These are phyloP conservation scores for Phytomonas serpens DNA, from an alignment of 208 protist species.

Conservation along the genomic window DNA sequence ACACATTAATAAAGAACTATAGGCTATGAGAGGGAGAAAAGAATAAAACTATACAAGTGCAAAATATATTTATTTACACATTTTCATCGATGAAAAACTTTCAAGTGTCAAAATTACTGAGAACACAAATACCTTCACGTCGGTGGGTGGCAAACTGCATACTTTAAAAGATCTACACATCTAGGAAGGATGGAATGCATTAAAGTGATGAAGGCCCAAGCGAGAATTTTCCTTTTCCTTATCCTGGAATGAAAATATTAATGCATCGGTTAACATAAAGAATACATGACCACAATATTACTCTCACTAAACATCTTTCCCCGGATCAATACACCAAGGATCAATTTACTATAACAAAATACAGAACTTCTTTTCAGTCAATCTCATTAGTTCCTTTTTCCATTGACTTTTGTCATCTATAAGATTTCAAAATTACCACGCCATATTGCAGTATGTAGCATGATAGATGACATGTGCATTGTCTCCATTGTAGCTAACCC, in stretches of 20 bases:
- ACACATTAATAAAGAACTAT: background rate
- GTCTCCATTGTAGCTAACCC: background rate
- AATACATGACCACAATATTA: background rate
- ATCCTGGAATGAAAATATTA: background rate
- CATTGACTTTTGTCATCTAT: background rate
- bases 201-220: background rate
- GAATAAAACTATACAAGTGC: background rate
- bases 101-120: background rate
- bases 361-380: background rate
- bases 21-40: background rate
- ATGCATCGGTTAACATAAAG: background rate
- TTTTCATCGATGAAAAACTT: background rate
- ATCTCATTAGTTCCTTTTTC: background rate
- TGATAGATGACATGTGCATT: background rate
- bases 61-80: background rate
- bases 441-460: background rate
- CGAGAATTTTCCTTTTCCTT: background rate
- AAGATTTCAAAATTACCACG: background rate
- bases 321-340: background rate
- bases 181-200: constrained; percentile 1
- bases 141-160: background rate
- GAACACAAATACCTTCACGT: background rate
- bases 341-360: background rate
- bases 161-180: constrained; percentile 3
- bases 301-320: too few species aligned